phyloP scores from a whole-genome alignment of 2,329 filamentous ascomycete species.

The Fusarium udum region DNA sequence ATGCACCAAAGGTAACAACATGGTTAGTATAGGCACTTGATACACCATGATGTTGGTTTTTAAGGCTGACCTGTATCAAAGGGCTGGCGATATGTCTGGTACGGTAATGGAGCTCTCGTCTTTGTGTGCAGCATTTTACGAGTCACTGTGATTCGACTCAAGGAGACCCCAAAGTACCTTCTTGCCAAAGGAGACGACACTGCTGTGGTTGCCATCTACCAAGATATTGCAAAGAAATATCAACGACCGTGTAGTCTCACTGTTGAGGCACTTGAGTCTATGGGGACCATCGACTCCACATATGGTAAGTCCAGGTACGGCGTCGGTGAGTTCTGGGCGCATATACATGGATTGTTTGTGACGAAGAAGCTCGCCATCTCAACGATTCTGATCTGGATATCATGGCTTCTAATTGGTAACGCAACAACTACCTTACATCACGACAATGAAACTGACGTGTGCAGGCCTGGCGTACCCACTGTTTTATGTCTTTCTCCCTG shows the following conservation, averaged over 20 bases:
- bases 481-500: not conserved
- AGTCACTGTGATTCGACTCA: not conserved
- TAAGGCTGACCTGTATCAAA: rapidly evolving
- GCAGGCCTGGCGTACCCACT: not conserved
- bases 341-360: not conserved
- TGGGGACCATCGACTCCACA: not conserved
- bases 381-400: not conserved
- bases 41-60: rapidly evolving
- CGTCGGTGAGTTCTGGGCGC: not conserved
- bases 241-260: not conserved
- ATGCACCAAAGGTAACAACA: not conserved
- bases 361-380: not conserved
- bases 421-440: rapidly evolving
- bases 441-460: not conserved
- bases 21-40: not conserved
- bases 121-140: not conserved
- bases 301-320: not conserved
- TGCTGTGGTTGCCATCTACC: not conserved
- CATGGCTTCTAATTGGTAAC: not conserved
- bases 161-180: not conserved
- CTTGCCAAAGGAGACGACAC: not conserved
- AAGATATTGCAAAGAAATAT: not conserved
- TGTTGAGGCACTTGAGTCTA: not conserved
- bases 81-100: not conserved
- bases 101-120: not conserved